Evolutionary conservation across 164 flowering plant species (phyloP).

Genomic region (Protea cynaroides): DNA sequence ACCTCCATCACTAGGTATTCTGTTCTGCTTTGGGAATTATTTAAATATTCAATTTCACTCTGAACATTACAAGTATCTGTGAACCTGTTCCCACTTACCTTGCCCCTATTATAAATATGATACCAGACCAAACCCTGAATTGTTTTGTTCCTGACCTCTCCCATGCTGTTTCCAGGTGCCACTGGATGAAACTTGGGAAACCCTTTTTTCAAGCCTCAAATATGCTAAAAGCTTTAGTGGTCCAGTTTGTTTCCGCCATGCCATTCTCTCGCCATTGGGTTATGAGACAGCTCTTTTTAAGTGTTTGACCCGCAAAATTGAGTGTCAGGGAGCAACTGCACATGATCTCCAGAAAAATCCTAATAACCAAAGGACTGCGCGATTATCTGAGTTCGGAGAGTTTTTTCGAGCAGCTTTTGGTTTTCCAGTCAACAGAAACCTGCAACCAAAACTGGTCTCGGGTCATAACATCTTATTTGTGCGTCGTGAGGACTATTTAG

Average conservation of each 20-base stretch:
- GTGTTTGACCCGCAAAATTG: slow-evolving; percentile 58
- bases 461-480: slow-evolving; percentile 72
- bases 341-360: slow-evolving; percentile 70
- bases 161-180: slow-evolving; percentile 44
- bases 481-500: slow-evolving; percentile 90
- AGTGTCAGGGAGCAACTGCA: slow-evolving; percentile 66
- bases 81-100: too few relatives aligned
- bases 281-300: slow-evolving; percentile 84
- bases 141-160: not conserved
- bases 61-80: too few relatives aligned
- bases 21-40: too few relatives aligned
- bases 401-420: slow-evolving; percentile 83
- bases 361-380: slow-evolving; percentile 60
- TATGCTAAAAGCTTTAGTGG: slow-evolving; percentile 81
- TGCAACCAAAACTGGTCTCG: slow-evolving; percentile 23
- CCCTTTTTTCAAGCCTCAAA: slow-evolving; percentile 70
- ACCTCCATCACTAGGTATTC: too few relatives aligned
- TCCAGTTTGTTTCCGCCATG: slow-evolving; percentile 89
- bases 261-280: slow-evolving; percentile 75
- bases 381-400: slow-evolving; percentile 95
- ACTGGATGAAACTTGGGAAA: slow-evolving; percentile 88
- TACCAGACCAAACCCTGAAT: not conserved
- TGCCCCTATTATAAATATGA: too few relatives aligned
- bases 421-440: slow-evolving; percentile 46
- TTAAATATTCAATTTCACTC: too few relatives aligned